Percentiles rank a stretch among this genome's conserved stretches.
Evolutionary conservation across 768 basidiomycete species (phyloP).

Genomic region (Asterophora parasitica): DNA sequence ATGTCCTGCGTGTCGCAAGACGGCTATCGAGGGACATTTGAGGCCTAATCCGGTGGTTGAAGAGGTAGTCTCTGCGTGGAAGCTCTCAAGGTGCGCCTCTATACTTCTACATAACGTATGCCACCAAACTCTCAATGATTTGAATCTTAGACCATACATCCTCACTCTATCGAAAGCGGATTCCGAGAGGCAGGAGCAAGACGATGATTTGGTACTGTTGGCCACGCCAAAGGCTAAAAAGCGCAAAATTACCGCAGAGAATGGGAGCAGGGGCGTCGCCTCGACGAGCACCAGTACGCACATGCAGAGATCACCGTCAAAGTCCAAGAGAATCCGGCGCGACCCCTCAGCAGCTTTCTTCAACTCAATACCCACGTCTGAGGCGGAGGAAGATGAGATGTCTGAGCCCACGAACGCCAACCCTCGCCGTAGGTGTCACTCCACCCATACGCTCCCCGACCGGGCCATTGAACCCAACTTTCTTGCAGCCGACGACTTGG

Average conservation of each 20-base stretch:
- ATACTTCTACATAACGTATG: not conserved
- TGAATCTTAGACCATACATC: slow-evolving; percentile 35
- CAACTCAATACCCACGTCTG: slow-evolving; percentile 28
- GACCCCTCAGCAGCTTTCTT: slow-evolving; percentile 5
- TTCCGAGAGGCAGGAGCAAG: slow-evolving; percentile 10
- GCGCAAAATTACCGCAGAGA: slow-evolving; percentile 11
- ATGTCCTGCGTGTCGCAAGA: slow-evolving; percentile 69
- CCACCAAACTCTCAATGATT: not conserved
- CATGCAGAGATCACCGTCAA: slow-evolving; percentile 17
- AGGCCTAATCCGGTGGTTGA: slow-evolving; percentile 68
- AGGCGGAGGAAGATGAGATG: slow-evolving; percentile 30
- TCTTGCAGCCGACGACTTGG: slow-evolving; percentile 32
- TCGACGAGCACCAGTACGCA: slow-evolving; percentile 11
- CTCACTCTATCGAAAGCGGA: slow-evolving; percentile 37
- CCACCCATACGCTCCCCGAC: not conserved
- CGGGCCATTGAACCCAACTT: not conserved
- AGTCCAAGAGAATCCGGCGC: slow-evolving; percentile 13
- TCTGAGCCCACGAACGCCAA: slow-evolving; percentile 4
- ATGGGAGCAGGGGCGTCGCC: not conserved
- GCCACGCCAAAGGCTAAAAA: slow-evolving; percentile 14
- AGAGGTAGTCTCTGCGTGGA: slow-evolving; percentile 68
- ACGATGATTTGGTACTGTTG: not conserved
- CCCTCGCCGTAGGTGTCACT: slow-evolving; percentile 3
- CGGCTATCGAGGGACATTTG: slow-evolving; percentile 55
- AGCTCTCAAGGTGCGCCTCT: slow-evolving; percentile 51